Evolutionary conservation across 345 rosid species (phyloP).

Genomic region (Sisymbrium altissimum): DNA sequence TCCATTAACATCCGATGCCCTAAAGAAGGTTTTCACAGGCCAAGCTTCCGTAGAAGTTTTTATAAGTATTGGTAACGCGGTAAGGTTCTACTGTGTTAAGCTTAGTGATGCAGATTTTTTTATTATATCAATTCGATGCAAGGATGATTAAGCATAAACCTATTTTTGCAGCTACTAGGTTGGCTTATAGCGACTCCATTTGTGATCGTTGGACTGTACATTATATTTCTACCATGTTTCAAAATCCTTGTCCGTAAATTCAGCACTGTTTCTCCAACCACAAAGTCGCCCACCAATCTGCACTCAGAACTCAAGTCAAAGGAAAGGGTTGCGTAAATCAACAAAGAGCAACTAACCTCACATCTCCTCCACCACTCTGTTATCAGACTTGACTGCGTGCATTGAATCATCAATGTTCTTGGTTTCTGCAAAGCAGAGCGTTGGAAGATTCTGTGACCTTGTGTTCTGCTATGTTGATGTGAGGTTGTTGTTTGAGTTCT

Average conservation of each 20-base stretch:
- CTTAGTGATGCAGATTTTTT: not conserved
- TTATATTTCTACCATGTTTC: conserved; percentile 34
- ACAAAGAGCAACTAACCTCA: not conserved
- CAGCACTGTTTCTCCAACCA: not conserved
- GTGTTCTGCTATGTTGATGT: not conserved
- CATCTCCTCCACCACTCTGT: not conserved
- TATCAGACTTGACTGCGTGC: not conserved
- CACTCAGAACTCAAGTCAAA: conserved; percentile 24
- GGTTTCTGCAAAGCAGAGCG: not conserved
- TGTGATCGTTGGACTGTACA: conserved; percentile 27
- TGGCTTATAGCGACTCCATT: conserved; percentile 34
- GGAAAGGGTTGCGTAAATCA: conserved; percentile 9
- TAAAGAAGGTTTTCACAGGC: conserved; percentile 85
- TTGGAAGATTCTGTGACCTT: not conserved
- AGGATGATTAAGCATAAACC: conserved; percentile 2
- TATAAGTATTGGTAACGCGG: conserved; percentile 78
- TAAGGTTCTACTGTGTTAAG: conserved; percentile 36
- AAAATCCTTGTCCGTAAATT: conserved; percentile 30
- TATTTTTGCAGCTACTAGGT: conserved; percentile 25
- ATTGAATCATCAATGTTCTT: not conserved
- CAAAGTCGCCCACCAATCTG: not conserved
- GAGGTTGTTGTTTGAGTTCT: not conserved
- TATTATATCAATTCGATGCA: not conserved
- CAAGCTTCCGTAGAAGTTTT: conserved; percentile 72
- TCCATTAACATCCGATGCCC: conserved; percentile 80